phyloP scores from a whole-genome alignment of 1,284 basidiomycete species.

The Clitocybe nebularis region DNA sequence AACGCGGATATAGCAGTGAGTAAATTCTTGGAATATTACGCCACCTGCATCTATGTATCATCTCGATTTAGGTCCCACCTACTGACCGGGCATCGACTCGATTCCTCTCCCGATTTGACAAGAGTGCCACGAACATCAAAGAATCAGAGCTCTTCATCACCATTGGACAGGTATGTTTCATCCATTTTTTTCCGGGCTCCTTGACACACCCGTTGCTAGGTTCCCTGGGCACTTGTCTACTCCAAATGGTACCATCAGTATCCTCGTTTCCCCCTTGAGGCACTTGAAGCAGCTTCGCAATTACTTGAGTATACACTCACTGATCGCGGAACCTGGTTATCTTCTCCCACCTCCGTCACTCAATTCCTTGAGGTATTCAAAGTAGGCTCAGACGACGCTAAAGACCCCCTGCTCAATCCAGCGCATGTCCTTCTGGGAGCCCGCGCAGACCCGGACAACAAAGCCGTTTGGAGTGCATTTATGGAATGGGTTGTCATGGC shows the following conservation, averaged over 20 bases:
- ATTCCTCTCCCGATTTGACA: slow-evolving; percentile 33
- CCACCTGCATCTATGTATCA: neutral
- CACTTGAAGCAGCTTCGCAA: slow-evolving; percentile 38
- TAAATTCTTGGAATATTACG: neutral
- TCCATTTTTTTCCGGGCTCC: neutral
- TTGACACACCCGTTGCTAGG: slow-evolving; percentile 23
- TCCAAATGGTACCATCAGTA: slow-evolving; percentile 56
- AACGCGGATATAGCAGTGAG: slow-evolving; percentile 31
- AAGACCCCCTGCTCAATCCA: slow-evolving; percentile 40
- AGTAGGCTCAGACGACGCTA: slow-evolving; percentile 31
- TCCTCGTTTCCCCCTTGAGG: slow-evolving; percentile 42
- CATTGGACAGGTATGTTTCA: slow-evolving; percentile 42
- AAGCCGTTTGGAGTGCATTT: slow-evolving; percentile 30
- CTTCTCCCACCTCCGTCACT: slow-evolving; percentile 29
- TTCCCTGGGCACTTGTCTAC: slow-evolving; percentile 47
- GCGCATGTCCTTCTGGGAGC: slow-evolving; percentile 34
- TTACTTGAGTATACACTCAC: slow-evolving; percentile 48
- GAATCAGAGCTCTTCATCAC: slow-evolving; percentile 42
- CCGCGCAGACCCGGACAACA: slow-evolving; percentile 18
- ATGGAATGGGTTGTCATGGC: slow-evolving; percentile 36
- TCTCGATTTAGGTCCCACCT: neutral
- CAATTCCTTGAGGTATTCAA: slow-evolving; percentile 32
- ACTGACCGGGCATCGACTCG: neutral
- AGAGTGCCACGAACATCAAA: slow-evolving; percentile 54
- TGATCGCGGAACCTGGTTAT: slow-evolving; percentile 44